These are phyloP conservation scores for Thermothelomyces thermophilus DNA, from an alignment of 2,329 filamentous ascomycete genomes.

Conservation along the genomic window DNA sequence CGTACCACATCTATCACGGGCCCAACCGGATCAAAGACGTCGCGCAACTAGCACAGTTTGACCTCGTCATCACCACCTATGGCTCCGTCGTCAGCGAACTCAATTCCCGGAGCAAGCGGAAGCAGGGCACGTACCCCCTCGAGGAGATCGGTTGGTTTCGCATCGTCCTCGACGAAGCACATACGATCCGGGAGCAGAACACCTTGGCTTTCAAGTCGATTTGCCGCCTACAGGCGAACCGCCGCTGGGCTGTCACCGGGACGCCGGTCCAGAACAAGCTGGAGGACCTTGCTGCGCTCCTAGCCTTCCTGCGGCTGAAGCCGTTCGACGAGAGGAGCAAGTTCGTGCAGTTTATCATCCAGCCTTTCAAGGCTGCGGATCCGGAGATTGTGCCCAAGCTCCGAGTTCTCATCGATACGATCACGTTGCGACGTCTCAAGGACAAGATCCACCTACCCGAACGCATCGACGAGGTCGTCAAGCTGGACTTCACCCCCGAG, in stretches of 20 bases:
- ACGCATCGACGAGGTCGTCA: slow-evolving; percentile 65
- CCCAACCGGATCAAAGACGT: slow-evolving; percentile 64
- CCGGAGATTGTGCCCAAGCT: slow-evolving; percentile 77
- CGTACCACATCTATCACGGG: slow-evolving; percentile 82
- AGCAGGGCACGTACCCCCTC: slow-evolving; percentile 57
- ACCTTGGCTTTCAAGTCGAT: slow-evolving; percentile 81
- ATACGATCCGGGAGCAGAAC: slow-evolving; percentile 81
- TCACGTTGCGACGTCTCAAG: slow-evolving; percentile 85
- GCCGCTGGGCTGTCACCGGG: slow-evolving; percentile 94
- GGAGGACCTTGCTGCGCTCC: slow-evolving; percentile 79
- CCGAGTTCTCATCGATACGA: slow-evolving; percentile 84
- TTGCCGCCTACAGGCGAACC: slow-evolving; percentile 68
- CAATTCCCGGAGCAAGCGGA: slow-evolving; percentile 54
- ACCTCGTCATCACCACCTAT: slow-evolving; percentile 90
- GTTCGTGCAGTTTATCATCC: slow-evolving; percentile 74
- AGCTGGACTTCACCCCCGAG: slow-evolving; percentile 66
- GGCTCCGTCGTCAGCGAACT: slow-evolving; percentile 79
- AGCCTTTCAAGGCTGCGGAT: slow-evolving; percentile 81
- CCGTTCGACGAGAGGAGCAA: slow-evolving; percentile 74
- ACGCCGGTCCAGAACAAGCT: slow-evolving; percentile 92
- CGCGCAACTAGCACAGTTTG: slow-evolving; percentile 61
- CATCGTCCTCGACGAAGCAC: slow-evolving; percentile 89
- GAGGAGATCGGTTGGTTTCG: slow-evolving; percentile 85
- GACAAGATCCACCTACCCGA: slow-evolving; percentile 80
- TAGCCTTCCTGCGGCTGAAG: slow-evolving; percentile 76